Evolutionary conservation across 176 grass and related monocot species (phyloP).

Genomic region (Otatea glauca): DNA sequence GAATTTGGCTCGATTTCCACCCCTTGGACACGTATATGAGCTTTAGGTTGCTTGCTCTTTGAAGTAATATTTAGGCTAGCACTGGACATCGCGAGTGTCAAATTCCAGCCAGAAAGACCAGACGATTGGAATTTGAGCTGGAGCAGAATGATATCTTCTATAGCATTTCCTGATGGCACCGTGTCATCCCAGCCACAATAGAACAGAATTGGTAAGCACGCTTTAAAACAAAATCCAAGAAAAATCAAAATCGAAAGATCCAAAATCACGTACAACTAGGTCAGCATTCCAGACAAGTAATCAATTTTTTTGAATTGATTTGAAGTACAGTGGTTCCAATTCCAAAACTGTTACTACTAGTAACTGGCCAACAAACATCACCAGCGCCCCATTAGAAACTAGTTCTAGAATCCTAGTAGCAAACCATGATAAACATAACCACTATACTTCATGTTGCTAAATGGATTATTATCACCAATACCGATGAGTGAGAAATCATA

Average conservation of each 20-base stretch:
- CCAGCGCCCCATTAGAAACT: background rate
- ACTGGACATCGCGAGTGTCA: background rate
- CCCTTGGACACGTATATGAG: background rate
- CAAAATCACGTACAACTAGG: background rate
- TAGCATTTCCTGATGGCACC: background rate
- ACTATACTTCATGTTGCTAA: conserved; percentile 1
- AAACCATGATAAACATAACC: background rate
- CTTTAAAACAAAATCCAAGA: background rate
- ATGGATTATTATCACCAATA: conserved; percentile 35
- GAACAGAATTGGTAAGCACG: background rate
- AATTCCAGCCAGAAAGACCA: background rate
- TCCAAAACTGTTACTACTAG: background rate
- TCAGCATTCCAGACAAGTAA: background rate
- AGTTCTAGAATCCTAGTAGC: background rate
- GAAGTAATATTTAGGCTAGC: background rate
- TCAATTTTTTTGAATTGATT: background rate
- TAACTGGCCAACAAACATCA: background rate
- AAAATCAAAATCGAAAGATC: background rate
- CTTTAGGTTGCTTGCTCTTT: background rate
- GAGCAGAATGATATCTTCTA: background rate
- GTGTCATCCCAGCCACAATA: background rate
- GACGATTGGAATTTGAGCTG: background rate
- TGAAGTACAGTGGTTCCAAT: background rate
- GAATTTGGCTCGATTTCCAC: no score
- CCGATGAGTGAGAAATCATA: conserved; percentile 19